Conservation (phyloP, 257 asterid species). For the Sherardia arvensis region DNA sequence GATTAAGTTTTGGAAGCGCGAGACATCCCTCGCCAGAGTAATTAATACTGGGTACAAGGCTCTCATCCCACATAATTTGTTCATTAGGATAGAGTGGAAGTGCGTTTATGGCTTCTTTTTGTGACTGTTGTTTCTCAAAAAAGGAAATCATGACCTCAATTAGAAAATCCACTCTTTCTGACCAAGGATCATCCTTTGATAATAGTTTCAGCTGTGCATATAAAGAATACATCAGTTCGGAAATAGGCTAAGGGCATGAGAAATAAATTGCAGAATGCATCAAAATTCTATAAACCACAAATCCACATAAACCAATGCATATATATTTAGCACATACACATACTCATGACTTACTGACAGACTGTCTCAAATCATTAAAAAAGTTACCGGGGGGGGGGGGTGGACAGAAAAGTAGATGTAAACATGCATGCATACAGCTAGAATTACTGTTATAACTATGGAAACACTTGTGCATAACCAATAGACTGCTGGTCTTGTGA, state of each 20-base stretch:
- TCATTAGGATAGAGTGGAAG: conserved; percentile 97
- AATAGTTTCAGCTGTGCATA: conserved; percentile 71
- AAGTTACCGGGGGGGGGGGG: too few species aligned
- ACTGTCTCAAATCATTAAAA: too few species aligned
- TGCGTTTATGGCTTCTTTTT: conserved; percentile 94
- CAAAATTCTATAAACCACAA: neutral
- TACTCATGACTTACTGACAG: neutral
- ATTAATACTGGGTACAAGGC: conserved; percentile 97
- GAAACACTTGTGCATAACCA: neutral
- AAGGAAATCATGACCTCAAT: conserved; percentile 88
- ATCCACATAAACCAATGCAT: neutral
- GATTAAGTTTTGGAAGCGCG: conserved; percentile 96
- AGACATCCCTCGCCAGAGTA: conserved; percentile 99
- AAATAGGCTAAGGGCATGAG: conserved; percentile 1
- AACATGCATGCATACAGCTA: neutral
- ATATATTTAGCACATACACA: neutral
- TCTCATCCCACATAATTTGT: conserved; percentile 99
- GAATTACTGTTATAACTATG: neutral
- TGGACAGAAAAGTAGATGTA: neutral
- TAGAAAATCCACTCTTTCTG: conserved; percentile 88
- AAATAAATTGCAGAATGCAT: neutral
- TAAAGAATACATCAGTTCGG: neutral
- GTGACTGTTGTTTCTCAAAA: conserved; percentile 91
- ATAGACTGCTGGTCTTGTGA: neutral
- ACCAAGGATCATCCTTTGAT: conserved; percentile 81